These are phyloP conservation scores for Coleophoma eucalyptorum DNA, from an alignment of 2,329 filamentous ascomycete genomes.

Conservation along the genomic window DNA sequence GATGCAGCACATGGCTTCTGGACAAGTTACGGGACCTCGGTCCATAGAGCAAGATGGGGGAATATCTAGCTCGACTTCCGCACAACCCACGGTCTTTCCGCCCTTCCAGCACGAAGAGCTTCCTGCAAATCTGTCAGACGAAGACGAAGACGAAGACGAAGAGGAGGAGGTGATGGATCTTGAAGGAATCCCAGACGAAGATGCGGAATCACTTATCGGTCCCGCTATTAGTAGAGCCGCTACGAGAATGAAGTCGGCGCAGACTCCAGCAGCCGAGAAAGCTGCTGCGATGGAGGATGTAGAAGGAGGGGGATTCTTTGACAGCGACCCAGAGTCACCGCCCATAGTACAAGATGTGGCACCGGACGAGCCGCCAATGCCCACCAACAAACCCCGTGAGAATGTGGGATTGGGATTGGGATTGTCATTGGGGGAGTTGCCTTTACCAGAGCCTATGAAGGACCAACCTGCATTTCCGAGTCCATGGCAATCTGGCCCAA, in stretches of 20 bases:
- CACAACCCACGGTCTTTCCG: slow-evolving; percentile 1
- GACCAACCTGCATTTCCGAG: slow-evolving; percentile 16
- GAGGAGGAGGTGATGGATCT: slow-evolving; percentile 13
- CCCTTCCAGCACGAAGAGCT: slow-evolving; percentile 1
- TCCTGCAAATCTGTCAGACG: slow-evolving; percentile 10
- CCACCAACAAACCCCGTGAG: not conserved
- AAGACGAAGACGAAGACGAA: slow-evolving; percentile 11
- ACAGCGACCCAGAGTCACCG: slow-evolving; percentile 28
- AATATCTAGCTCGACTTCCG: not conserved
- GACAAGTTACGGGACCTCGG: not conserved
- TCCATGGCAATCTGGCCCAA: slow-evolving; percentile 40
- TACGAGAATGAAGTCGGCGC: slow-evolving; percentile 49
- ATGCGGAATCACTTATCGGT: slow-evolving; percentile 56
- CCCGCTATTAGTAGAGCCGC: slow-evolving; percentile 54
- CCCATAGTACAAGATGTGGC: slow-evolving; percentile 4
- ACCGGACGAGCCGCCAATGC: not conserved
- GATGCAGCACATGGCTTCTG: not conserved
- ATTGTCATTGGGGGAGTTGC: slow-evolving; percentile 12
- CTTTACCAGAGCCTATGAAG: slow-evolving; percentile 24
- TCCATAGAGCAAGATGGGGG: not conserved
- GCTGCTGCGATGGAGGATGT: slow-evolving; percentile 50
- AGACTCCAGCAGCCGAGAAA: slow-evolving; percentile 55
- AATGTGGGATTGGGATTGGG: not conserved
- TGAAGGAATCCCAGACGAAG: slow-evolving; percentile 35
- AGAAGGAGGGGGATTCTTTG: slow-evolving; percentile 38